These are phyloP conservation scores for Trichophyton mentagrophytes DNA, from an alignment of 2,329 filamentous ascomycete genomes.

Conservation along the genomic window DNA sequence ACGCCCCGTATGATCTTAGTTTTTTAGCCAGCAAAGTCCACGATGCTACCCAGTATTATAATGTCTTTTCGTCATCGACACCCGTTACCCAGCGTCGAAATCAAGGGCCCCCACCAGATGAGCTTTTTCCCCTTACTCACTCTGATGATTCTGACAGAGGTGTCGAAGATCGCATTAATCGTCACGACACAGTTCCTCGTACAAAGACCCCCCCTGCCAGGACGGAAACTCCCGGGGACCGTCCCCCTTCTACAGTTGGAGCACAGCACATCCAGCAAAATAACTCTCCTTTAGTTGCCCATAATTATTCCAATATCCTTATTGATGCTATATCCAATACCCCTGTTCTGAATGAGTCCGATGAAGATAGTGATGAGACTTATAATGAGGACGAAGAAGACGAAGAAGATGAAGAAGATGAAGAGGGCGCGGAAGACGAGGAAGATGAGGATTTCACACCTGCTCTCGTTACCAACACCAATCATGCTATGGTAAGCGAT, in stretches of 20 bases:
- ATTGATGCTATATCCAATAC: background rate
- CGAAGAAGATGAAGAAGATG: constrained; percentile 3
- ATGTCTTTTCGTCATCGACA: constrained; percentile 14
- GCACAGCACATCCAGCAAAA: background rate
- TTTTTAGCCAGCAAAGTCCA: constrained; percentile 17
- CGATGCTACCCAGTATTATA: constrained; percentile 21
- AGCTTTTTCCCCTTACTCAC: constrained; percentile 6
- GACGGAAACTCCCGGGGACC: background rate
- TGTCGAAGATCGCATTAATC: background rate
- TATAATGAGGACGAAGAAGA: constrained; percentile 13
- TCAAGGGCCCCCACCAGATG: constrained; percentile 9
- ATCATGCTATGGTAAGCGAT: background rate
- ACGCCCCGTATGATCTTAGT: constrained; percentile 17
- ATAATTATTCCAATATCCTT: background rate
- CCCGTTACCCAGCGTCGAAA: background rate
- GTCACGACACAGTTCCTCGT: background rate
- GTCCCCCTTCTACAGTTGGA: background rate
- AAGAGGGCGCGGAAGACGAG: background rate
- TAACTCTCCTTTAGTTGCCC: background rate
- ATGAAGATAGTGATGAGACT: constrained; percentile 5
- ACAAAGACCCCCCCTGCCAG: background rate
- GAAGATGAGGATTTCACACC: background rate
- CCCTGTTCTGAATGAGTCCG: constrained; percentile 8
- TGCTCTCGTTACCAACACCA: background rate
- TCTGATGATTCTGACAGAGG: constrained; percentile 12